These are phyloP conservation scores for Centella asiatica DNA, from an alignment of 129 eudicot species.

Conservation along the genomic window DNA sequence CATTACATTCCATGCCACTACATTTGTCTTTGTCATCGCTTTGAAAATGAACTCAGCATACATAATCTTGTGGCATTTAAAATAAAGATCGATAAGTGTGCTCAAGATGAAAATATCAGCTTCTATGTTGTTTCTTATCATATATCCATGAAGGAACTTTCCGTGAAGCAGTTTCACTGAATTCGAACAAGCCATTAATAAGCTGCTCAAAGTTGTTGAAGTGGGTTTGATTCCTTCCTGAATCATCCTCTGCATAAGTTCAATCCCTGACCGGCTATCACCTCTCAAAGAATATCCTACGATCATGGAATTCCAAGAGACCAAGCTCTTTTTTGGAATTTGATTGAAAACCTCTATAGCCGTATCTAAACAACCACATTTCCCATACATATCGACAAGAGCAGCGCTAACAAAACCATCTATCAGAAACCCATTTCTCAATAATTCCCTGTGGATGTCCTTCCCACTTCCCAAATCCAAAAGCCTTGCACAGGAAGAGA, in stretches of 20 bases:
- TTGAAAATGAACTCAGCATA: slow-evolving; percentile 6
- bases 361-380: slow-evolving; percentile 12
- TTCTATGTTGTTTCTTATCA: slow-evolving; percentile 12
- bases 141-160: slow-evolving; percentile 13
- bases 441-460: neutral
- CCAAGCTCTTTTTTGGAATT: slow-evolving; percentile 3
- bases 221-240: slow-evolving; percentile 9
- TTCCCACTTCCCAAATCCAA: slow-evolving; percentile 13
- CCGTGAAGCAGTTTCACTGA: slow-evolving; percentile 8
- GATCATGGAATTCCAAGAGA: slow-evolving; percentile 12
- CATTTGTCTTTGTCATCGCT: slow-evolving; percentile 11
- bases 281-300: slow-evolving; percentile 9
- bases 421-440: neutral
- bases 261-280: slow-evolving; percentile 9
- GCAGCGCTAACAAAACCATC: slow-evolving; percentile 13
- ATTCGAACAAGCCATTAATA: slow-evolving; percentile 11
- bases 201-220: slow-evolving; percentile 17
- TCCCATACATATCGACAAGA: slow-evolving; percentile 18
- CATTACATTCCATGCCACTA: slow-evolving; percentile 16
- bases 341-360: slow-evolving; percentile 10
- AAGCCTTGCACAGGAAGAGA: slow-evolving; percentile 14
- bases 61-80: neutral
- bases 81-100: slow-evolving; percentile 15
- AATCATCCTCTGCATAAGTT: slow-evolving; percentile 9
- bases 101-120: slow-evolving; percentile 7